Evolutionary conservation across 495 filamentous ascomycete genomes (phyloP), one percentile per base, ranked within the genome.

Genomic region (Annulohypoxylon bovei): DNA sequence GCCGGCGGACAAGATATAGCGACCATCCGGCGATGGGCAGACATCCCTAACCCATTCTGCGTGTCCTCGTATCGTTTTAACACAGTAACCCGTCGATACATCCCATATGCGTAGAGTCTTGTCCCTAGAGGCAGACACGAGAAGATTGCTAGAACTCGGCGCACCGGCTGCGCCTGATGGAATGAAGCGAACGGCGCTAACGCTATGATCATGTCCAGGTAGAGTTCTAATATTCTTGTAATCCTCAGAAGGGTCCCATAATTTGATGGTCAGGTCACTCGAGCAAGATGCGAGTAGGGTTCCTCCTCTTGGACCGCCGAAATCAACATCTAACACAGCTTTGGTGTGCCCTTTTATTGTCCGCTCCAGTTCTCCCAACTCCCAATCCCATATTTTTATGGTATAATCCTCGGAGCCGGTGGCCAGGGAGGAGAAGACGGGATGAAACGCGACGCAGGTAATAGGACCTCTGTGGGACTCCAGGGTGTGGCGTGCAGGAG

Each of bases 361-460:
- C 27, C 91, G 81, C 75, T 98, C 95, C 7, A 97, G 85, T 77
- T 98, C 95, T 20, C 95, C 95, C 16, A 97, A 81, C 71, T 99
- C 95, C 93, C 93, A 98, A 74, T 98, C 95, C 95, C 95, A 99
- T 54, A 99, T 93, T 76, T 99, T 99, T 76, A 93, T 93, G 8
- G 89, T 92, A 47, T 87, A 88, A 72, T 93, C 91, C 73, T 98
- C 95, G 37, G 94, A 97, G 16, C 93, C 95, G 0, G 94, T 95
- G 12, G 95, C 95, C 9, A 99, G 83, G 0, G 92, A 93, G 18
- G 94, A 94, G 77, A 97, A 98, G 59, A 95, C 83, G 0, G 95
- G 95, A 77, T 99, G 95, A 79, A 99, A 99, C 3, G 95, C 95
- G 55, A 98, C 88, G 71, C 91, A 94, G 33, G 90, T 97, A 44